Conservation (phyloP, 257 asterid genomes). For the Primulina tabacum region DNA sequence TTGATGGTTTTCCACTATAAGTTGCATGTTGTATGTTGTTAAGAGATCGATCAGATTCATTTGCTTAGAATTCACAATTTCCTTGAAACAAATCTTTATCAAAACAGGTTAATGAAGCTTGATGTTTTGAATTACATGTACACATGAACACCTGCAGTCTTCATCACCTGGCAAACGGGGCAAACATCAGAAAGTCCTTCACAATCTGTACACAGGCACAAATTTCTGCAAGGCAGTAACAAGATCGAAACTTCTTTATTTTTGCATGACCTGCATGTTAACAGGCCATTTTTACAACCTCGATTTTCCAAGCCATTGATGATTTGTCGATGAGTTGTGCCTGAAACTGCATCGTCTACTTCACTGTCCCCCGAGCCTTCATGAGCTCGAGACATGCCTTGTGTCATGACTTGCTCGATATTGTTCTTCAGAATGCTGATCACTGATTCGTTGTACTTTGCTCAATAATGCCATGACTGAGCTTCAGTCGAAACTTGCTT, state of each 20-base stretch:
- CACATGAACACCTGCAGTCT: conserved; percentile 67
- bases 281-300: conserved; percentile 8
- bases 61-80: too few species aligned
- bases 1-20: too few species aligned
- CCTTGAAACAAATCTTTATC: not conserved
- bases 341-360: conserved; percentile 62
- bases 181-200: conserved; percentile 50
- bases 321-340: conserved; percentile 39
- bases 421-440: conserved; percentile 50
- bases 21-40: too few species aligned
- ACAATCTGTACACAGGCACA: conserved; percentile 67
- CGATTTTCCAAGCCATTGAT: not conserved
- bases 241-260: conserved; percentile 39
- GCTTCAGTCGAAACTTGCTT: conserved; percentile 66
- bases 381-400: conserved; percentile 40
- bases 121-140: conserved; percentile 42
- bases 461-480: conserved; percentile 71
- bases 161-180: conserved; percentile 67
- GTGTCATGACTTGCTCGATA: conserved; percentile 59
- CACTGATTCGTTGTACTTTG: conserved; percentile 66
- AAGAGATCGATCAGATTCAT: too few species aligned
- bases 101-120: not conserved
- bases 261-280: conserved; percentile 49
- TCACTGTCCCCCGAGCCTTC: conserved; percentile 78
- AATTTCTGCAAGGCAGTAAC: conserved; percentile 66